Evolutionary conservation across 2,329 filamentous ascomycete genomes (phyloP), one percentile per base, ranked within the genome.

Genomic region (Penicillium sp.): DNA sequence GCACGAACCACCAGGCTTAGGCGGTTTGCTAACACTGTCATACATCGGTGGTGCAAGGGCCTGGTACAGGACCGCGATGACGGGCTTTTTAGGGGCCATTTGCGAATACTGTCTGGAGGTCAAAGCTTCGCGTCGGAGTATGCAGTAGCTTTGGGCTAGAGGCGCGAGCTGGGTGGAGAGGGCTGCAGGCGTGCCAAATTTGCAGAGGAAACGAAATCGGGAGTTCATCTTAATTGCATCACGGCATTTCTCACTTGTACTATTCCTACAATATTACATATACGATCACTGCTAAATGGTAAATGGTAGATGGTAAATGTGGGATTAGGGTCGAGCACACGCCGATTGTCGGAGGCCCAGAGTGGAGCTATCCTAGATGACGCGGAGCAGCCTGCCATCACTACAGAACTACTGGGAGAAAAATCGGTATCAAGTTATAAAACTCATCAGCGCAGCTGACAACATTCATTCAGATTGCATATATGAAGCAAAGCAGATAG

Each of bases 11-110:
- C 78, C 78, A 13, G 79, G 79, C 53, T 83, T 82, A 60, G 70
- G 76, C 1, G 79, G 79, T 55, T 82, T 83, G 14, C 67, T 68
- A 3, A 77, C 72, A 1, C 79, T 79, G 50, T 79, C 75, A 45
- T 81, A 76, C 3, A 77, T 29, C 0, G 80, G 79, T 3, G 78
- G 75, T 2, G 79, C 73, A 42, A 80, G 70, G 3, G 71, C 77
- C 62, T 82, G 79, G 50, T 77, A 78, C 1, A 82, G 62, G 0
- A 81, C 70, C 4, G 79, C 79, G 2, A 82, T 73, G 3, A 58
- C 52, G 3, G 60, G 56, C 24, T 34, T 54, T 5, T 34, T 24
- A 10, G 39, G 18, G 18, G 31, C 23, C 56, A 50, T 54, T 16
- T 45, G 24, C 1, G 33, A 42, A 34, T 16, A 21, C 3, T 14